Percentiles rank a stretch among this genome's conserved stretches.
phyloP scores from a whole-genome alignment of 2,329 filamentous ascomycete genomes.

The Pyricularia grisea region DNA sequence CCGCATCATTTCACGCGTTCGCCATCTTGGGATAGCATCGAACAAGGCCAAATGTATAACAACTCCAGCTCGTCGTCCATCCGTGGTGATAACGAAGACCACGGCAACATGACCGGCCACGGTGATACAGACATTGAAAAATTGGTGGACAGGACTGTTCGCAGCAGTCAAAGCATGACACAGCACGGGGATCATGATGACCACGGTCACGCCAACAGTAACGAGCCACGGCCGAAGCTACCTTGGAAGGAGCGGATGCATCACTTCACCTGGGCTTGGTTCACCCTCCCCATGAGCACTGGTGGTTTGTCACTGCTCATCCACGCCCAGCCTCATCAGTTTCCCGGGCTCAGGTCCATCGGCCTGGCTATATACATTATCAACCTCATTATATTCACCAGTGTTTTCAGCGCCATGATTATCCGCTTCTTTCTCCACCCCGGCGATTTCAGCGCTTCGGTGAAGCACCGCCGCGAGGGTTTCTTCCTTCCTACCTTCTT shows the following conservation, averaged over 20 bases:
- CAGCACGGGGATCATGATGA: neutral
- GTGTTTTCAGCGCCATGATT: constrained; percentile 16
- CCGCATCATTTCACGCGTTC: neutral
- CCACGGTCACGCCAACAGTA: neutral
- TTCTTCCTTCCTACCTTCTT: constrained; percentile 55
- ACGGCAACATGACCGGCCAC: neutral
- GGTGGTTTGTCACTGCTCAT: constrained; percentile 19
- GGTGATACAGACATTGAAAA: neutral
- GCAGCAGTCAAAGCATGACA: neutral
- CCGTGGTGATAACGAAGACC: neutral
- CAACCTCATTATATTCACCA: constrained; percentile 30
- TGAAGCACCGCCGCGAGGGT: constrained; percentile 40
- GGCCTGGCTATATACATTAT: constrained; percentile 40
- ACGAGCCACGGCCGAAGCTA: constrained; percentile 1
- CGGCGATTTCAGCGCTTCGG: constrained; percentile 30
- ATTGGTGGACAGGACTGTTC: neutral
- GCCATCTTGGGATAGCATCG: neutral
- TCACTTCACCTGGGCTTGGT: constrained; percentile 25
- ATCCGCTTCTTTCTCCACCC: constrained; percentile 34
- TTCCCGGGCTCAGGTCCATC: constrained; percentile 37
- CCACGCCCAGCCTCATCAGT: constrained; percentile 22
- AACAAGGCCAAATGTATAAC: neutral
- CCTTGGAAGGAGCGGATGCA: neutral
- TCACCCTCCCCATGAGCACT: constrained; percentile 22
- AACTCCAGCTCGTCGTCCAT: neutral